Evolutionary conservation across 2,329 filamentous ascomycete species (phyloP), one percentile per base, ranked within the genome.

Genomic region (Paecilomyces formosus): DNA sequence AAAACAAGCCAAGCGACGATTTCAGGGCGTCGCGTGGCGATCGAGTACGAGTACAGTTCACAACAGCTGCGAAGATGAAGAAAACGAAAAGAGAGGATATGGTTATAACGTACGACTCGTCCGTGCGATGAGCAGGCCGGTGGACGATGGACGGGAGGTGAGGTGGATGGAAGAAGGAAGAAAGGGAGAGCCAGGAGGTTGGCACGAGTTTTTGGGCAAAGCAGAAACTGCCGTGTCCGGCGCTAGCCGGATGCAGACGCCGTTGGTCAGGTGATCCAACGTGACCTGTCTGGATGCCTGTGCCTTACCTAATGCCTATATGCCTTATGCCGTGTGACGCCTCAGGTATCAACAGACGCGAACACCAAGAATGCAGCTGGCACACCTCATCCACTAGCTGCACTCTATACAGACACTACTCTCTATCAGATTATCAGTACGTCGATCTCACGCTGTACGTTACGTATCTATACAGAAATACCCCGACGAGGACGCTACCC

Each of bases 1-100:
- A 70, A 72, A 70, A 72, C 68, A 70, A 62, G 70, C 66, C 67
- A 71, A 73, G 69, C 65, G 70, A 69, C 65, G 60, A 61, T 62
- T 65, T 62, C 66, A 65, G 64, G 62, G 61, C 60, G 59, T 60
- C 61, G 62, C 68, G 64, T 68, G 63, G 65, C 68, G 65, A 66
- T 64, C 62, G 67, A 70, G 68, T 71, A 70, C 66, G 69, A 72
- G 70, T 72, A 72, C 69, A 69, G 63, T 64, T 70, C 54, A 63
- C 62, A 62, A 62, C 55, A 63, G 56, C 15, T 63, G 55, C 56
- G 58, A 56, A 55, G 45, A 56, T 28, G 56, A 58, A 24, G 31
- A 57, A 55, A 58, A 50, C 55, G 26, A 55, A 58, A 53, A 57
- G 57, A 63, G 58, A 58, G 58, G 60, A 62, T 60, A 65, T 31